These are phyloP conservation scores for Scedosporium apiospermum DNA, from an alignment of 2,329 filamentous ascomycete genomes.

Conservation along the genomic window DNA sequence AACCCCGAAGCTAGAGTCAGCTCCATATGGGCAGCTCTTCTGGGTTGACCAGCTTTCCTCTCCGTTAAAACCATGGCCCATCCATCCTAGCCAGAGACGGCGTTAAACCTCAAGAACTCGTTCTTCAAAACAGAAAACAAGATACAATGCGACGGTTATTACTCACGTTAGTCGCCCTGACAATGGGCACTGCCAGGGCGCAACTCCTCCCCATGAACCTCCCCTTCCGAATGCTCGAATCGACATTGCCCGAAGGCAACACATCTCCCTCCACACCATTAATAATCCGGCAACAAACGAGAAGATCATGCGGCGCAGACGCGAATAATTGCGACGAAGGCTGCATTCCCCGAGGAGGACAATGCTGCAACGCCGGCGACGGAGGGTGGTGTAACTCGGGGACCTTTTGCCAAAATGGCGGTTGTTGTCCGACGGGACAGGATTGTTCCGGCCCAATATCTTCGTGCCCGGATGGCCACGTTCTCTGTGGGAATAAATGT, in stretches of 20 bases:
- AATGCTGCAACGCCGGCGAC: background rate
- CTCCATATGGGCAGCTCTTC: background rate
- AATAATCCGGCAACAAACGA: background rate
- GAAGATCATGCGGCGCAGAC: background rate
- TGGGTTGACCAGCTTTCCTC: background rate
- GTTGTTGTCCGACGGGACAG: background rate
- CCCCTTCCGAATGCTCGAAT: background rate
- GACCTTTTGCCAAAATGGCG: background rate
- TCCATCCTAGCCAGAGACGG: background rate
- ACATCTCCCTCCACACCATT: background rate
- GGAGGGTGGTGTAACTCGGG: background rate
- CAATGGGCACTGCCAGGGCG: background rate
- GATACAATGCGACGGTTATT: background rate
- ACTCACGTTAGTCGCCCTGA: background rate
- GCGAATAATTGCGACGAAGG: conserved; percentile 1
- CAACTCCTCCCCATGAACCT: background rate
- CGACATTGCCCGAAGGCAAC: background rate
- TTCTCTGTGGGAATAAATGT: background rate
- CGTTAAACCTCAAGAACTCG: background rate
- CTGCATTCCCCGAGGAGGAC: background rate
- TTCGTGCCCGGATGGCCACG: background rate
- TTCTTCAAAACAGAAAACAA: background rate
- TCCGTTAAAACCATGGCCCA: background rate
- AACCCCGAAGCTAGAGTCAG: background rate
- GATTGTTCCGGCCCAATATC: background rate